phyloP scores from a whole-genome alignment of 768 basidiomycete species.

The Lactifluus rugatus region DNA sequence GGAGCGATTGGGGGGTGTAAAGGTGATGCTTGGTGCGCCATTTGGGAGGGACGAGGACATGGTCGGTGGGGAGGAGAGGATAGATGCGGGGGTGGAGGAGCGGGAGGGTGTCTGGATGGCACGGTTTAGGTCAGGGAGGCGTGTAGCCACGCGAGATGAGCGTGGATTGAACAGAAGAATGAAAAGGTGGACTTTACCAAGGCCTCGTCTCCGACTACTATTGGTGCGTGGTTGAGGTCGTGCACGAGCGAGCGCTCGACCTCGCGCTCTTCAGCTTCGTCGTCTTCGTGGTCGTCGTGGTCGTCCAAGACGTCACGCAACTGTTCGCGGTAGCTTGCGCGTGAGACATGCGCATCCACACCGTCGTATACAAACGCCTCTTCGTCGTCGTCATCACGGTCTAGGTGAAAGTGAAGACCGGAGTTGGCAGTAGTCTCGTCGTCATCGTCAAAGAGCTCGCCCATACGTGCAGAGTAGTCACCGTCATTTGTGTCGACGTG shows the following conservation, averaged over 20 bases:
- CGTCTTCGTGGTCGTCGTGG: conserved; percentile 40
- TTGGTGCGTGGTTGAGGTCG: conserved; percentile 19
- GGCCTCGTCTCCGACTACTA: conserved; percentile 7
- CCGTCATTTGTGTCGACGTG: conserved; percentile 34
- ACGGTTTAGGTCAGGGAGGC: not conserved
- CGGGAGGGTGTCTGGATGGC: conserved; percentile 24
- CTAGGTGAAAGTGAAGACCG: conserved; percentile 1
- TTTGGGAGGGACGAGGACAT: conserved; percentile 30
- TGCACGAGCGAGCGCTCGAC: conserved; percentile 38
- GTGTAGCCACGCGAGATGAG: conserved; percentile 26
- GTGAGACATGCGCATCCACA: conserved; percentile 43
- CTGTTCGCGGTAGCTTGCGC: conserved; percentile 53
- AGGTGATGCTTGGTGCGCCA: not conserved
- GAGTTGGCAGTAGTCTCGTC: conserved; percentile 17
- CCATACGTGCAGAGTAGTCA: conserved; percentile 61
- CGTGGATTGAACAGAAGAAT: conserved; percentile 20
- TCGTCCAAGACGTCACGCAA: conserved; percentile 64
- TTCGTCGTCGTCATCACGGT: conserved; percentile 31
- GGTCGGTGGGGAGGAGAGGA: conserved; percentile 32
- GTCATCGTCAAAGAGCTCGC: conserved; percentile 47
- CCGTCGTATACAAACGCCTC: conserved; percentile 68
- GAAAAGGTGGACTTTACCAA: conserved; percentile 26
- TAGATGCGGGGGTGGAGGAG: conserved; percentile 25
- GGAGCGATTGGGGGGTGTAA: conserved; percentile 28
- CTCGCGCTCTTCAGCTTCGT: conserved; percentile 32